phyloP scores from a whole-genome alignment of 2,329 filamentous ascomycete genomes.

The Trichoderma sp. region DNA sequence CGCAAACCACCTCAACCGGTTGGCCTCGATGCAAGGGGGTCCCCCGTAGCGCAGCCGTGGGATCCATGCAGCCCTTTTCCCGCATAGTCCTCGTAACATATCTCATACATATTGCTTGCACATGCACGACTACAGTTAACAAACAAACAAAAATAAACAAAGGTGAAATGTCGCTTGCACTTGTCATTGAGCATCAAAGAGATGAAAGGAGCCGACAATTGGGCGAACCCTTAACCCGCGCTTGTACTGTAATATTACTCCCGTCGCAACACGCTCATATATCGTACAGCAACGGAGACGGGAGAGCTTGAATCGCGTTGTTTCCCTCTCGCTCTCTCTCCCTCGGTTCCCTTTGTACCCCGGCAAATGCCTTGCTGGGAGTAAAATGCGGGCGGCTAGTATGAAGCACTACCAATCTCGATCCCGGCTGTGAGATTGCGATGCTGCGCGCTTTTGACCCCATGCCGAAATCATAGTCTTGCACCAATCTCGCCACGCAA shows the following conservation, averaged over 20 bases:
- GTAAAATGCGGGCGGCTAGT: constrained; percentile 11
- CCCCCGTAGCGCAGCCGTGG: constrained; percentile 1
- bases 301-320: neutral
- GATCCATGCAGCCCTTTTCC: neutral
- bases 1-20: constrained; percentile 10
- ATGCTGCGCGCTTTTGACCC: constrained; percentile 7
- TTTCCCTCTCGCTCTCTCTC: neutral
- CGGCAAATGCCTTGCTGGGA: neutral
- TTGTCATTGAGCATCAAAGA: neutral
- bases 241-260: neutral
- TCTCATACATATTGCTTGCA: neutral
- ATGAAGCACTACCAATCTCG: constrained; percentile 7
- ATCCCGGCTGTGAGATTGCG: constrained; percentile 18
- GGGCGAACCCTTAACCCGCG: neutral
- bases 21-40: constrained; percentile 12
- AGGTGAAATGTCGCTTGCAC: neutral
- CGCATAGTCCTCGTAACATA: neutral
- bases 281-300: neutral
- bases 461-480: neutral
- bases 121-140: neutral
- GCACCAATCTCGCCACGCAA: constrained; percentile 1
- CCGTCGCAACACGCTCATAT: neutral
- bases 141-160: neutral
- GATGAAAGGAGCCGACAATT: neutral
- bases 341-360: neutral